These are phyloP conservation scores for Solanum bulbocastanum DNA, from an alignment of 257 asterid species.

Conservation along the genomic window DNA sequence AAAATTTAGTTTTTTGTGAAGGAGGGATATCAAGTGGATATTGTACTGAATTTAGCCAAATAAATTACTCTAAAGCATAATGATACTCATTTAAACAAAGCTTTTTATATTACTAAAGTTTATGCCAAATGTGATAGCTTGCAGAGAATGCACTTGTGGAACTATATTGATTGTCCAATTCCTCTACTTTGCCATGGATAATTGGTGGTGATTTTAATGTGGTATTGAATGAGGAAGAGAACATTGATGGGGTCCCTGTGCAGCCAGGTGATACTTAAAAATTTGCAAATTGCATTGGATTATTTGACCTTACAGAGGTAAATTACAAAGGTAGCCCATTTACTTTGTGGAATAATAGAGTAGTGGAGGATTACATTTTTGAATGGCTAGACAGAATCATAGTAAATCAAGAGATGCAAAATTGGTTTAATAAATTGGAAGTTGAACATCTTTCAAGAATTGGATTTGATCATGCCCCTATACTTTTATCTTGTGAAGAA, in stretches of 20 bases:
- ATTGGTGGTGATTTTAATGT: too few species aligned
- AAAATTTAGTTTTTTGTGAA: not conserved
- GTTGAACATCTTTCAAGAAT: not conserved
- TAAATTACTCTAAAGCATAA: too few species aligned
- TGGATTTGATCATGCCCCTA: not conserved
- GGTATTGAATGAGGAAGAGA: too few species aligned
- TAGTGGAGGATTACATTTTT: not conserved
- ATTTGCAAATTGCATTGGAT: not conserved
- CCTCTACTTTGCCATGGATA: not conserved
- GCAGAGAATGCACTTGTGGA: not conserved
- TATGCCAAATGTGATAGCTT: not conserved
- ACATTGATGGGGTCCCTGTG: too few species aligned
- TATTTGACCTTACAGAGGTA: not conserved
- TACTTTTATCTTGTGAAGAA: not conserved
- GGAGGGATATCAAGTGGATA: not conserved
- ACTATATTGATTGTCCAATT: not conserved
- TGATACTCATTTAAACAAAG: too few species aligned
- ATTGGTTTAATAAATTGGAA: too few species aligned
- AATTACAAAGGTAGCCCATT: not conserved
- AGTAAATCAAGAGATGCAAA: not conserved
- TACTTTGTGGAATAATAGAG: not conserved
- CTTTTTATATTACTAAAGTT: too few species aligned
- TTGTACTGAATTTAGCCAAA: not conserved
- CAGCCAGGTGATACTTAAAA: not conserved
- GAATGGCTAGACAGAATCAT: not conserved